These are phyloP conservation scores for Fusarium nurragi DNA, from an alignment of 2,329 filamentous ascomycete genomes.

Conservation along the genomic window DNA sequence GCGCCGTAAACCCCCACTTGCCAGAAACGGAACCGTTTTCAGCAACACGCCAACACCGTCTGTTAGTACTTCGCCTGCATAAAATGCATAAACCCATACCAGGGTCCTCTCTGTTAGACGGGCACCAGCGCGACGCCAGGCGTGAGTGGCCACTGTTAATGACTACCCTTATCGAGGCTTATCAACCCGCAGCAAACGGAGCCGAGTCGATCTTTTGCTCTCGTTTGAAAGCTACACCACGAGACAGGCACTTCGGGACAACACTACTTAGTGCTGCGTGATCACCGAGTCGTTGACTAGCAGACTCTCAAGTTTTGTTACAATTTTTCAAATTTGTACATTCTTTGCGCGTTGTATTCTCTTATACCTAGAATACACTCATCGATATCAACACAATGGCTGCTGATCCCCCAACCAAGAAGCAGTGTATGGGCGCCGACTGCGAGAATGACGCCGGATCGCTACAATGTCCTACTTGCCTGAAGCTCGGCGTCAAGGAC, in stretches of 20 bases:
- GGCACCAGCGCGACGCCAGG: not conserved
- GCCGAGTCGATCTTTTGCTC: constrained; percentile 35
- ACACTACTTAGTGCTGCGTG: constrained; percentile 3
- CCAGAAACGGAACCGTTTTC: constrained; percentile 17
- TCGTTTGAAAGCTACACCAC: constrained; percentile 39
- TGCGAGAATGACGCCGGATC: constrained; percentile 87
- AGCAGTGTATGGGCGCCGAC: constrained; percentile 81
- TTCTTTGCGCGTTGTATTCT: not conserved
- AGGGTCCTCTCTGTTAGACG: constrained; percentile 2
- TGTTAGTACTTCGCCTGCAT: constrained; percentile 1
- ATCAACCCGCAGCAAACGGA: constrained; percentile 23
- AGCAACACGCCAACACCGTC: not conserved
- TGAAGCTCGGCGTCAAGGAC: constrained; percentile 86
- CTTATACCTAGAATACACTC: not conserved
- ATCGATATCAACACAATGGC: constrained; percentile 52
- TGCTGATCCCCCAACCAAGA: constrained; percentile 63
- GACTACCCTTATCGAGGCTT: constrained; percentile 33
- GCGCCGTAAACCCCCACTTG: constrained; percentile 10
- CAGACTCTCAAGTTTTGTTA: not conserved
- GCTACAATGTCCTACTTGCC: constrained; percentile 93
- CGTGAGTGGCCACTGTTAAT: constrained; percentile 14
- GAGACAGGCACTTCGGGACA: constrained; percentile 10
- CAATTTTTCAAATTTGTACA: not conserved
- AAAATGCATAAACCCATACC: constrained; percentile 15
- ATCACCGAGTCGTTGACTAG: constrained; percentile 1